A percentile compares a stretch with the other conserved stretches of the same genome.
These are phyloP conservation scores for Boletus eberwhitei DNA, from an alignment of 768 basidiomycete genomes.

Conservation along the genomic window DNA sequence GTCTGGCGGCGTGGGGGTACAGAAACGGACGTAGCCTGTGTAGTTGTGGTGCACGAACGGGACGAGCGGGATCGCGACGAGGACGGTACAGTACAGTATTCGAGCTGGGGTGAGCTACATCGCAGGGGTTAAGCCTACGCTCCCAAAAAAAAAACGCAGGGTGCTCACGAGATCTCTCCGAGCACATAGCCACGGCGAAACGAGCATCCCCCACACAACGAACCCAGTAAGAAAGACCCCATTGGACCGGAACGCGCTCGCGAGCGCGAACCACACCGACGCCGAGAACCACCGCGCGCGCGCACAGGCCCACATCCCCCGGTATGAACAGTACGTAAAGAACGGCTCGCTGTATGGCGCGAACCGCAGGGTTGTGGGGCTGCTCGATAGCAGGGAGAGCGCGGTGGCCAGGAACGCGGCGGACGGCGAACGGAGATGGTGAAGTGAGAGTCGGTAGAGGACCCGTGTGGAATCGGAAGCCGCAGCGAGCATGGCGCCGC, in stretches of 20 bases:
- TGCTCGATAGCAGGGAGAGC: constrained; percentile 76
- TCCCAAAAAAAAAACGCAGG: neutral
- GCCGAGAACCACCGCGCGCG: constrained; percentile 50
- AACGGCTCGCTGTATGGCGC: constrained; percentile 84
- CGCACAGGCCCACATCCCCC: constrained; percentile 34
- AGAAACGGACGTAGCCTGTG: constrained; percentile 66
- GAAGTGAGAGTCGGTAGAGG: constrained; percentile 57
- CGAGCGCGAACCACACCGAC: constrained; percentile 58
- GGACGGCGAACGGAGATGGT: constrained; percentile 50
- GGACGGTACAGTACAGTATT: constrained; percentile 36
- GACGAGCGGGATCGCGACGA: constrained; percentile 45
- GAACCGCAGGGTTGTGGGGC: constrained; percentile 68
- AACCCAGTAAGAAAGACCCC: constrained; percentile 76
- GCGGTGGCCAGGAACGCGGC: constrained; percentile 60
- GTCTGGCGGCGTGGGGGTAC: constrained; percentile 29
- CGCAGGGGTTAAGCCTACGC: neutral
- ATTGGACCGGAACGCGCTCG: constrained; percentile 71
- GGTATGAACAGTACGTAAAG: constrained; percentile 78
- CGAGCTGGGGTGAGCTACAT: constrained; percentile 35
- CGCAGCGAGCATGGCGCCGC: constrained; percentile 37
- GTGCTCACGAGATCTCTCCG: constrained; percentile 27
- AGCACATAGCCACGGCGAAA: constrained; percentile 47
- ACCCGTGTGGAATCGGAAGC: constrained; percentile 43
- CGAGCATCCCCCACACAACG: constrained; percentile 67
- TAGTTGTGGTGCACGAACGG: constrained; percentile 77